phyloP scores from a whole-genome alignment of 805 yeast species.

The Yueomyces sinensis region DNA sequence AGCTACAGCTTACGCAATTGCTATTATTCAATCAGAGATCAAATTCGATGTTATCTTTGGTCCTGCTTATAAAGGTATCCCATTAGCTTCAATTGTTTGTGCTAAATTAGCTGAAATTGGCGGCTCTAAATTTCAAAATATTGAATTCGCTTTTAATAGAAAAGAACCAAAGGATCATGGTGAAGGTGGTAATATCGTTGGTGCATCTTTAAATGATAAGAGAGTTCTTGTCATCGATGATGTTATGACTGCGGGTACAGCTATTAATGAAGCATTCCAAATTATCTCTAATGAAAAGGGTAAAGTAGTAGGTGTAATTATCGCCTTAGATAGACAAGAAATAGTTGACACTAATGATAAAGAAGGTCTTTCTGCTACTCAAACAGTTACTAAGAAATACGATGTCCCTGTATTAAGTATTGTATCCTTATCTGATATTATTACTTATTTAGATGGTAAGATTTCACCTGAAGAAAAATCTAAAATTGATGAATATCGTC shows the following conservation, averaged over 20 bases:
- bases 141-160: conserved; percentile 90
- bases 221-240: conserved; percentile 82
- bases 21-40: conserved; percentile 68
- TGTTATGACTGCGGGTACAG: conserved; percentile 98
- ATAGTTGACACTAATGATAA: conserved; percentile 46
- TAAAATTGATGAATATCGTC: conserved; percentile 44
- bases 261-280: conserved; percentile 84
- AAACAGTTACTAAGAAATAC: conserved; percentile 57
- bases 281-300: conserved; percentile 65
- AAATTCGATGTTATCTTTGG: conserved; percentile 90
- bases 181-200: conserved; percentile 93
- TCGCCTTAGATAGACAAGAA: conserved; percentile 94
- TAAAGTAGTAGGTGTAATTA: conserved; percentile 65
- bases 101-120: conserved; percentile 87
- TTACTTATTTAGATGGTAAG: conserved; percentile 43
- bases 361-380: conserved; percentile 55
- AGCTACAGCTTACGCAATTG: conserved; percentile 80
- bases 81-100: conserved; percentile 84
- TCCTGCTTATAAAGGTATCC: conserved; percentile 97
- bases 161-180: conserved; percentile 97
- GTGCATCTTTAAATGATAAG: conserved; percentile 59
- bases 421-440: conserved; percentile 63
- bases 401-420: conserved; percentile 77
- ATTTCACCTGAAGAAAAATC: conserved; percentile 45
- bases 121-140: conserved; percentile 56